Evolutionary conservation across 1,139 yeast genomes (phyloP).

Genomic region (Arxiozyma bovina): DNA sequence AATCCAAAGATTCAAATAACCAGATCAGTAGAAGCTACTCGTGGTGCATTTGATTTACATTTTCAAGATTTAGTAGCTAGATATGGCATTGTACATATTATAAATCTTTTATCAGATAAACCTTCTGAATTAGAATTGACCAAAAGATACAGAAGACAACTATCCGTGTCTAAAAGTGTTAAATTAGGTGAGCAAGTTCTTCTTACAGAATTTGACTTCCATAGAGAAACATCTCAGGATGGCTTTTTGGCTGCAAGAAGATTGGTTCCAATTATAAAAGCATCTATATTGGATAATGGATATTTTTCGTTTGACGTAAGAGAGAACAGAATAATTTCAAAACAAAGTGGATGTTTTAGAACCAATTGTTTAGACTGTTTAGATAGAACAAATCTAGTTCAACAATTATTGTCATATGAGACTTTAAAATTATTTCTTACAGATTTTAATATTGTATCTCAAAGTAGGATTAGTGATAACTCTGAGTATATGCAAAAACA

Average conservation of each 20-base stretch:
- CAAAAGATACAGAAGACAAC: conserved; percentile 54
- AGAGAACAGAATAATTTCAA: conserved; percentile 44
- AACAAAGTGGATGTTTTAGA: conserved; percentile 84
- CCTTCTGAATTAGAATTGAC: conserved; percentile 69
- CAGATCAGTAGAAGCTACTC: conserved; percentile 84
- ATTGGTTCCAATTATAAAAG: conserved; percentile 54
- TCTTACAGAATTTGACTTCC: conserved; percentile 86
- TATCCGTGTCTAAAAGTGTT: conserved; percentile 27
- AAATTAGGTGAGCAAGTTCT: conserved; percentile 42
- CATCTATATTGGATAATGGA: conserved; percentile 68
- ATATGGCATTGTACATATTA: conserved; percentile 81
- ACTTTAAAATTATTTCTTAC: conserved; percentile 60
- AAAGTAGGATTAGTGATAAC: conserved; percentile 27
- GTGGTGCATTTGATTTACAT: conserved; percentile 79
- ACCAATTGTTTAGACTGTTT: conserved; percentile 92
- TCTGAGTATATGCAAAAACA: conserved; percentile 55
- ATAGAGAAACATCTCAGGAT: conserved; percentile 78
- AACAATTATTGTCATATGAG: conserved; percentile 67
- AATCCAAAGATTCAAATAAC: conserved; percentile 83
- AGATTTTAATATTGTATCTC: conserved; percentile 34
- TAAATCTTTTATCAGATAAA: conserved; percentile 74
- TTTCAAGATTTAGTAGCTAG: conserved; percentile 58
- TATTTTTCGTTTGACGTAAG: conserved; percentile 58
- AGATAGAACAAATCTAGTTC: conserved; percentile 88
- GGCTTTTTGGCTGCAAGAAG: conserved; percentile 79